Evolutionary conservation across 768 basidiomycete genomes (phyloP).

Genomic region (Lanmaoa pseudosensibilis): DNA sequence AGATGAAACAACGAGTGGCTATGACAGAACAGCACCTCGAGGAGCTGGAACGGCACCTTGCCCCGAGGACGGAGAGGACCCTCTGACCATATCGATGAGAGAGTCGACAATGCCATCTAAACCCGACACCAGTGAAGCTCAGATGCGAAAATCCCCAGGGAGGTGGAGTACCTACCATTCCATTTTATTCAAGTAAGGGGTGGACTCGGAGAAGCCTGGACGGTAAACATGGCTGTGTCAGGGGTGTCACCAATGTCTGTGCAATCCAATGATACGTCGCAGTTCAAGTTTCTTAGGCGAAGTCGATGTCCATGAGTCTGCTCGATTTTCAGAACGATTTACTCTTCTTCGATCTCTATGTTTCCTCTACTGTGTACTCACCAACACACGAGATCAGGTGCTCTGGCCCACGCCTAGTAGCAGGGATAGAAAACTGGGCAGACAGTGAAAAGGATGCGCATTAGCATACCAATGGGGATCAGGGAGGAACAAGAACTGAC

Average conservation of each 20-base stretch:
- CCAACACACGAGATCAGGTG: background rate
- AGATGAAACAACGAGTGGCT: background rate
- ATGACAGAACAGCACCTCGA: background rate
- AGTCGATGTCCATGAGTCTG: too few species aligned
- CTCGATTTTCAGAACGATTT: background rate
- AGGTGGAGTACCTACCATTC: background rate
- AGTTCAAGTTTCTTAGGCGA: background rate
- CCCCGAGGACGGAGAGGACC: background rate
- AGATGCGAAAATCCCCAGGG: background rate
- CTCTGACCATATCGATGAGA: background rate
- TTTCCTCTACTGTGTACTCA: background rate
- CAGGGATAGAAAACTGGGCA: too few species aligned
- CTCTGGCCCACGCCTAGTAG: background rate
- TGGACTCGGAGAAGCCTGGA: background rate
- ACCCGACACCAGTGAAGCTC: background rate
- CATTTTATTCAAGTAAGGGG: too few species aligned
- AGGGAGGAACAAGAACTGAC: too few species aligned
- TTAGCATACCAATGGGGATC: too few species aligned
- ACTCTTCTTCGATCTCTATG: background rate
- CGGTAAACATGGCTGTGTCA: background rate
- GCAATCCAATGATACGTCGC: background rate
- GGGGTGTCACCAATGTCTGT: background rate
- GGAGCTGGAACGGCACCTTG: background rate
- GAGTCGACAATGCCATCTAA: background rate
- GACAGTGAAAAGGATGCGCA: too few species aligned